A percentile compares a stretch with the other conserved stretches of the same genome.
Conservation (phyloP, 2,329 filamentous ascomycete species). For the Fusarium mangiferae region DNA sequence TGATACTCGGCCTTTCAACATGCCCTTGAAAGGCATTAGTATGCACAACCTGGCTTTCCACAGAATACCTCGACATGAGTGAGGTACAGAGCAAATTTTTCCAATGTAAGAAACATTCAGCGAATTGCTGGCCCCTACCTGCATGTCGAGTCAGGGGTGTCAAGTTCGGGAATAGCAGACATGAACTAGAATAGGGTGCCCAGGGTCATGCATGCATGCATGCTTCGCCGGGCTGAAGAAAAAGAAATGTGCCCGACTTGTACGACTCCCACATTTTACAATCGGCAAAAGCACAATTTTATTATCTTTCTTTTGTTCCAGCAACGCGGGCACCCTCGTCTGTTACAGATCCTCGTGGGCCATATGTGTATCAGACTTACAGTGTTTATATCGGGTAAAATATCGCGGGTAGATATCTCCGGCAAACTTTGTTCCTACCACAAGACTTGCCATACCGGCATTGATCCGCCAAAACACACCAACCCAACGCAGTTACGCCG, state of each 20-base stretch:
- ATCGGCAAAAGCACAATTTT: constrained; percentile 4
- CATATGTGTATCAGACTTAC: not conserved
- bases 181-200: not conserved
- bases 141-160: constrained; percentile 30
- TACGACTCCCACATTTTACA: constrained; percentile 5
- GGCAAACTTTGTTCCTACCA: not conserved
- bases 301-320: constrained; percentile 3
- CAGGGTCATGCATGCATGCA: constrained; percentile 3
- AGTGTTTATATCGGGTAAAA: constrained; percentile 1
- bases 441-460: not conserved
- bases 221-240: not conserved
- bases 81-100: not conserved
- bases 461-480: not conserved
- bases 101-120: constrained; percentile 25
- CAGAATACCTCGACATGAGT: constrained; percentile 29
- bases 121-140: constrained; percentile 4
- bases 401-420: constrained; percentile 22
- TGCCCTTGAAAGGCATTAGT: not conserved
- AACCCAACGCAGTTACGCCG: constrained; percentile 9
- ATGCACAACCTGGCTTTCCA: not conserved
- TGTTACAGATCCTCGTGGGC: not conserved
- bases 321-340: not conserved
- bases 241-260: constrained; percentile 8
- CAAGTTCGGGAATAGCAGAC: constrained; percentile 36
- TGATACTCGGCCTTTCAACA: not conserved